Conservation (phyloP, 345 rosid species). For the Gossypium ekmanianum region DNA sequence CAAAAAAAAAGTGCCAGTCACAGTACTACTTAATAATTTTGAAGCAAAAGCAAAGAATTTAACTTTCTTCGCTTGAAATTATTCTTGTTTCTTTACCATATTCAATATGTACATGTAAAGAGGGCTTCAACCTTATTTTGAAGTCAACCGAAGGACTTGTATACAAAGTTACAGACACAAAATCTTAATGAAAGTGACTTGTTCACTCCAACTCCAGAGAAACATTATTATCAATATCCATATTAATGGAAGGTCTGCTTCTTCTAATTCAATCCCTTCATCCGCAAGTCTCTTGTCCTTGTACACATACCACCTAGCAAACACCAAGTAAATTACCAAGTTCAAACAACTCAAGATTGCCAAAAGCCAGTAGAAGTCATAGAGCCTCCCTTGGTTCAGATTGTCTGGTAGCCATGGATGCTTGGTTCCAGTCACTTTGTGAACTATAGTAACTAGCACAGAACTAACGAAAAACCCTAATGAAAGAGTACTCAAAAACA, state of each 20-base stretch:
- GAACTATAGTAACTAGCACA: constrained; percentile 62
- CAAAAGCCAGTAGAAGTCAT: constrained; percentile 85
- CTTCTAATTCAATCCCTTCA: constrained; percentile 65
- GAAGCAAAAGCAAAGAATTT: background rate
- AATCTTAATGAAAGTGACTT: constrained; percentile 6
- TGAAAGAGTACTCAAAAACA: constrained; percentile 81
- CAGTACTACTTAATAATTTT: background rate
- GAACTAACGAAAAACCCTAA: constrained; percentile 87
- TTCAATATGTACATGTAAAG: constrained; percentile 9
- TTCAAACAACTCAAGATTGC: constrained; percentile 61
- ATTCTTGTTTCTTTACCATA: background rate
- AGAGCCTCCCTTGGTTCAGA: constrained; percentile 71
- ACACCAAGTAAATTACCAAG: constrained; percentile 45
- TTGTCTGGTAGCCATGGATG: constrained; percentile 84
- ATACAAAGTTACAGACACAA: background rate
- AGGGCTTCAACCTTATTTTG: constrained; percentile 4
- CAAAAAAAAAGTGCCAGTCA: background rate
- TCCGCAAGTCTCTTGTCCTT: constrained; percentile 79
- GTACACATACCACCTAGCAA: constrained; percentile 89
- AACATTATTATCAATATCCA: background rate
- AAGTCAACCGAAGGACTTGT: constrained; percentile 7
- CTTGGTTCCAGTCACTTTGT: constrained; percentile 44
- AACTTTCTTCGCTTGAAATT: background rate
- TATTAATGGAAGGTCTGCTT: constrained; percentile 39
- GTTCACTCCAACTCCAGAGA: background rate